These are phyloP conservation scores for Amauroascus niger DNA, from an alignment of 2,329 filamentous ascomycete species.

Conservation along the genomic window DNA sequence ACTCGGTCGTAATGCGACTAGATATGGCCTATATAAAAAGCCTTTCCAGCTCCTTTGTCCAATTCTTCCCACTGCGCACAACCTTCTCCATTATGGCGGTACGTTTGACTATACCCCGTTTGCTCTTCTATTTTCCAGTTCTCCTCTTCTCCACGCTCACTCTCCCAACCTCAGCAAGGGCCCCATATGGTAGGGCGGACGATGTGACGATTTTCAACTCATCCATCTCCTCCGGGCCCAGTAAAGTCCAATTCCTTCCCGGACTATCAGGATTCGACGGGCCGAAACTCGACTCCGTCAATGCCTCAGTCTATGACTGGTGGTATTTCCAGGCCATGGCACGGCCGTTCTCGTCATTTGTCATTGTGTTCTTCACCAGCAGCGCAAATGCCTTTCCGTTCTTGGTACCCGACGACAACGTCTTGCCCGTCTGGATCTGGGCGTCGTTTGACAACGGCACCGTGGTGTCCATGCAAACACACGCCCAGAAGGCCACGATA, in stretches of 20 bases:
- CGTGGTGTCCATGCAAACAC: slow-evolving; percentile 1
- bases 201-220: slow-evolving; percentile 6
- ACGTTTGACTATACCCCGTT: background rate
- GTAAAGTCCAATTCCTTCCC: slow-evolving; percentile 10
- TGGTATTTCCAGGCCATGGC: slow-evolving; percentile 37
- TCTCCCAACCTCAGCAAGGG: background rate
- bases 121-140: background rate
- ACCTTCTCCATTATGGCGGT: background rate
- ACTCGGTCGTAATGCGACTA: too few relatives aligned
- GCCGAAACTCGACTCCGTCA: slow-evolving; percentile 24
- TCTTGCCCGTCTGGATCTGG: slow-evolving; percentile 23
- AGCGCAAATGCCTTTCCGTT: slow-evolving; percentile 32
- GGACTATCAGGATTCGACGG: slow-evolving; percentile 18
- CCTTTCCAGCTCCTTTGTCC: too few relatives aligned
- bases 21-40: too few relatives aligned
- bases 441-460: slow-evolving; percentile 23
- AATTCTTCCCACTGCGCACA: background rate
- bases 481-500: slow-evolving; percentile 13
- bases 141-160: background rate
- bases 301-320: slow-evolving; percentile 30
- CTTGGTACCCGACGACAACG: slow-evolving; percentile 15
- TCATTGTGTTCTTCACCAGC: slow-evolving; percentile 28
- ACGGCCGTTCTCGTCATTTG: slow-evolving; percentile 21
- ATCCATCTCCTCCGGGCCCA: slow-evolving; percentile 6
- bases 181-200: background rate